Evolutionary conservation across 2,329 filamentous ascomycete genomes (phyloP), one percentile per base, ranked within the genome.

Genomic region (Ceratocystis alfenasii): DNA sequence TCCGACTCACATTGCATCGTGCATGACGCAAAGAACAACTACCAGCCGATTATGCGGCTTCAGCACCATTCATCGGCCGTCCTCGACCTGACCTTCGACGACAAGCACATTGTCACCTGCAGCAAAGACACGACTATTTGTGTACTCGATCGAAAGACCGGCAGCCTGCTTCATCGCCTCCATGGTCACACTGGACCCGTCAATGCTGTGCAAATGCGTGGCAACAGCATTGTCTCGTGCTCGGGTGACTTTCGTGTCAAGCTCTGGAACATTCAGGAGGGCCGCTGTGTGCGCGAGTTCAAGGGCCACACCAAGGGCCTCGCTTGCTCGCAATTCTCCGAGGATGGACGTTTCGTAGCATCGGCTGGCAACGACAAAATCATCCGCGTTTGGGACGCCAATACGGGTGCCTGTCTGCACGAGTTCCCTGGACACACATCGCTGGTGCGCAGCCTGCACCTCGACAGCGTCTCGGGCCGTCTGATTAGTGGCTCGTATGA

Each of bases 121-220:
- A 96, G 90, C 74, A 99, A 99, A 76, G 94, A 99, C 76, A 86
- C 87, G 50, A 92, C 83, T 69, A 95, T 99, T 73, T 95, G 92
- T 73, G 86, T 99, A 28, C 97, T 93, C 93, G 89, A 96, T 72
- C 89, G 94, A 59, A 78, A 83, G 65, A 94, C 89, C 0, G 89
- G 90, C 45, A 77, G 78, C 8, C 80, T 95, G 60, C 76, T 95
- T 61, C 89, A 89, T 72, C 88, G 89, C 71, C 82, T 99, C 62
- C 83, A 84, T 45, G 94, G 93, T 6, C 94, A 99, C 75, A 81
- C 85, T 1, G 94, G 94, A 0, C 94, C 94, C 1, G 94, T 99
- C 70, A 99, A 99, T 73, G 92, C 94, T 1, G 91, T 99, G 4
- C 93, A 97, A 77, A 84, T 99, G 75, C 88, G 93, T 65, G 93